phyloP scores from a whole-genome alignment of 257 asterid species.

The Cynanchum wilfordii region DNA sequence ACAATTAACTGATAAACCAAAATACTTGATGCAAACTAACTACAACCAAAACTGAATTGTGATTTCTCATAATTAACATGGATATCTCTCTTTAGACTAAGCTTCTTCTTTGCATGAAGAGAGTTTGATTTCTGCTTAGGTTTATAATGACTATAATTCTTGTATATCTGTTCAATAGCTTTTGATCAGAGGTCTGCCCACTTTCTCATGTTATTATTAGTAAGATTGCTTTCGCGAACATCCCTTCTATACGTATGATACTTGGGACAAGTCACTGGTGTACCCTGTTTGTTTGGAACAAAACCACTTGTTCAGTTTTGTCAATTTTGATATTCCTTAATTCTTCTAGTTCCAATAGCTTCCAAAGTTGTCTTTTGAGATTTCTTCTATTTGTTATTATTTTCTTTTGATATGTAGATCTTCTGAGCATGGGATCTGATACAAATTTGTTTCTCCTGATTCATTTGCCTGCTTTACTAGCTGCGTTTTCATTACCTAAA shows the following conservation, averaged over 20 bases:
- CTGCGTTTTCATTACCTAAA: not conserved
- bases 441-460: not conserved
- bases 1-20: no score
- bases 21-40: no score
- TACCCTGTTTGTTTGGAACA: not conserved
- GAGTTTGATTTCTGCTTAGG: no score
- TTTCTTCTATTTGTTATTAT: no score
- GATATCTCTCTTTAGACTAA: no score
- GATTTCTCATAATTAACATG: no score
- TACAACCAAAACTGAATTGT: no score
- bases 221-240: not conserved
- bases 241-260: not conserved
- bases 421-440: not conserved
- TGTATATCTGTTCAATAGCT: no score
- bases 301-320: not conserved
- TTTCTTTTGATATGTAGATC: not conserved
- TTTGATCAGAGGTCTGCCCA: no score
- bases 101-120: no score
- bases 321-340: not conserved
- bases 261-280: not conserved
- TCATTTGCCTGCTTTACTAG: not conserved
- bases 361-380: not conserved
- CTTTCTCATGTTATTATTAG: no score
- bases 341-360: not conserved
- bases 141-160: no score